Base-by-base conservation (phyloP, 2,329 filamentous ascomycete genomes). In the Pseudogymnoascus sp. region DNA sequence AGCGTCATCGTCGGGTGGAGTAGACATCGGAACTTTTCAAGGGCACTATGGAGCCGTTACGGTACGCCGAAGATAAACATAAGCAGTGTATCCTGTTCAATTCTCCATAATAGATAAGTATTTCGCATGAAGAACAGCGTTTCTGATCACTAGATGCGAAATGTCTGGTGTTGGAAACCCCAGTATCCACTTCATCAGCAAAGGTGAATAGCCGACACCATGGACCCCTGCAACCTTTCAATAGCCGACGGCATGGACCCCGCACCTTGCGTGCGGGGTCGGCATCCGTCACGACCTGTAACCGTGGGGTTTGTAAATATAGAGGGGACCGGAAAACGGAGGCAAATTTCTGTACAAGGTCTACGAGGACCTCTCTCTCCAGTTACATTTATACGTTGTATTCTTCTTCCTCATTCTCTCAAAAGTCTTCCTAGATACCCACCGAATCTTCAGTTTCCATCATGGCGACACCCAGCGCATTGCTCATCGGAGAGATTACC, bases 401-500 rank as follows among this genome's bases (percentile, higher is more conserved):
- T 48, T 25, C 43, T 48, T n/a, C 43, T n/a, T 48, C 43, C 43
- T 48, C 43, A 23, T 25, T 25, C 43, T 48, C 21, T 25, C 43
- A 25, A 48, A 48, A 25, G 6, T 48, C 21, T 25, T 48, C 21
- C 43, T 25, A 48, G 43, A 48, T 48, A 48, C 43, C 11, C 43
- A 25, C 19, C 43, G 43, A 48, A 25, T 23, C 23, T 48, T 21
- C 43, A 14, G 43, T 8, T 48, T 25, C 19, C 21, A 48, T 48
- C 43, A 48, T 48, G 43, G 13, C 43, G 43, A 25, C 43, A 48
- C 11, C 11, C 21, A 48, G 43, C 43, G 62, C 70, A 11, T 64
- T 72, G 10, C 65, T 71, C 14, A 71, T 72, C 65, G 69, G 69
- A 5, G 66, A 63, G 14, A 60, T 72, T n/a, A 60, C 65, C 8